Percentiles rank a stretch among this genome's conserved stretches.
Conservation (phyloP, 441 rosid genomes). For the Adansonia grandidieri region DNA sequence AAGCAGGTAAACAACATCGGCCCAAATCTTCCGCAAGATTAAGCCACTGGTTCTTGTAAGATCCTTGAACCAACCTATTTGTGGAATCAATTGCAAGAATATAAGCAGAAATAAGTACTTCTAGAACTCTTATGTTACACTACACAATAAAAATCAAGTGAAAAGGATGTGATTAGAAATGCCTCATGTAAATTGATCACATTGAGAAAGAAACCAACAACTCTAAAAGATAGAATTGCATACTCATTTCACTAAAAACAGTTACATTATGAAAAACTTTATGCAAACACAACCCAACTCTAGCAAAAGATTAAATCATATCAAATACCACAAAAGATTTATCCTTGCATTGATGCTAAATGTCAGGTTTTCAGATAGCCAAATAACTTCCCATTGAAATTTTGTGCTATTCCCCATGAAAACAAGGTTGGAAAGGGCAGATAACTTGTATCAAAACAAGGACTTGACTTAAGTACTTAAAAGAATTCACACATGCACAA, state of each 20-base stretch:
- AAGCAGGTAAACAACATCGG: slow-evolving; percentile 63
- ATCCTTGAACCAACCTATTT: slow-evolving; percentile 71
- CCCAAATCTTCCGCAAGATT: slow-evolving; percentile 66
- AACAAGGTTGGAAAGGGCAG: slow-evolving; percentile 67
- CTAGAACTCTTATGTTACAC: slow-evolving; percentile 99
- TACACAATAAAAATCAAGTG: slow-evolving; percentile 48
- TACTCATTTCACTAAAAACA: too few relatives aligned
- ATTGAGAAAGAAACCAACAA: background rate
- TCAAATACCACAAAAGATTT: slow-evolving; percentile 80
- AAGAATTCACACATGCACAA: background rate
- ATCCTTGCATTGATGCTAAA: slow-evolving; percentile 87
- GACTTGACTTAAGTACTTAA: background rate
- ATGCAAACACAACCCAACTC: background rate
- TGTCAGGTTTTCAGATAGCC: slow-evolving; percentile 85
- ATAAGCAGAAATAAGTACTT: slow-evolving; percentile 98
- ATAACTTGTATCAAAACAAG: slow-evolving; percentile 27
- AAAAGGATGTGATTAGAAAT: slow-evolving; percentile 34
- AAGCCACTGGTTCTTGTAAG: slow-evolving; percentile 66
- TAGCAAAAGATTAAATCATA: background rate
- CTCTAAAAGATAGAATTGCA: slow-evolving; percentile 18
- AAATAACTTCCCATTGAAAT: slow-evolving; percentile 73
- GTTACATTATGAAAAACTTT: background rate
- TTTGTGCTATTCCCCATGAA: slow-evolving; percentile 87
- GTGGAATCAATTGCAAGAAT: slow-evolving; percentile 89
- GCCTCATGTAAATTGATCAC: slow-evolving; percentile 23